These are phyloP conservation scores for Candida pseudoviswanathii DNA, from an alignment of 1,139 yeast genomes.

Conservation along the genomic window DNA sequence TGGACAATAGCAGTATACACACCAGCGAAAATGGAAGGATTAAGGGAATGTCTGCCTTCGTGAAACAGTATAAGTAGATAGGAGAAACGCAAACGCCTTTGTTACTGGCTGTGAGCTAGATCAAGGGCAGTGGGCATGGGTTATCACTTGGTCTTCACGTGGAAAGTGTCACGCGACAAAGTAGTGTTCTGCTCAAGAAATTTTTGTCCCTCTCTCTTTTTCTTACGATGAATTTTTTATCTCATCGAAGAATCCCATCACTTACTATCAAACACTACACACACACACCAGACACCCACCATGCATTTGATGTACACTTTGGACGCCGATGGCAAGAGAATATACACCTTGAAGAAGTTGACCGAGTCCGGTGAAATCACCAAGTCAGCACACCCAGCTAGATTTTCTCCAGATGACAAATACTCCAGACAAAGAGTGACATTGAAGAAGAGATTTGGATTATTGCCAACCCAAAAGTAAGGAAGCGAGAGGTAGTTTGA, in stretches of 20 bases:
- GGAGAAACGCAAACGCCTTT: too few relatives aligned
- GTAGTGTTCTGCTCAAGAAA: background rate
- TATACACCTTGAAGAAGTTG: constrained; percentile 85
- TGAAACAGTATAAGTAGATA: too few relatives aligned
- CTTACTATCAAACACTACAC: background rate
- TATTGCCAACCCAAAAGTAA: constrained; percentile 81
- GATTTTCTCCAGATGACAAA: constrained; percentile 99
- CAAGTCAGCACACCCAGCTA: constrained; percentile 98
- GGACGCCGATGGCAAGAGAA: constrained; percentile 92
- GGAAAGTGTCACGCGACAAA: background rate
- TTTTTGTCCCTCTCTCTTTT: background rate
- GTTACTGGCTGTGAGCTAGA: too few relatives aligned
- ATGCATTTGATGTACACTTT: constrained; percentile 99
- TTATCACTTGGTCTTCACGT: background rate
- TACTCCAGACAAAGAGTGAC: constrained; percentile 99
- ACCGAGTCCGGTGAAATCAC: constrained; percentile 91
- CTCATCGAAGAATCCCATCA: background rate
- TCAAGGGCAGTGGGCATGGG: too few relatives aligned
- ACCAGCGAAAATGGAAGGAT: too few relatives aligned
- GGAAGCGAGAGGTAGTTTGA: background rate
- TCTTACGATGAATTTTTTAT: background rate
- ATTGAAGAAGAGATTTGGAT: constrained; percentile 88
- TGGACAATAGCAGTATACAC: too few relatives aligned
- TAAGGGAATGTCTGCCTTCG: too few relatives aligned
- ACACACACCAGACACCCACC: constrained; percentile 18